Base-by-base conservation (phyloP, 139 green algal genomes). In the Raphidocelis subcapitata region DNA sequence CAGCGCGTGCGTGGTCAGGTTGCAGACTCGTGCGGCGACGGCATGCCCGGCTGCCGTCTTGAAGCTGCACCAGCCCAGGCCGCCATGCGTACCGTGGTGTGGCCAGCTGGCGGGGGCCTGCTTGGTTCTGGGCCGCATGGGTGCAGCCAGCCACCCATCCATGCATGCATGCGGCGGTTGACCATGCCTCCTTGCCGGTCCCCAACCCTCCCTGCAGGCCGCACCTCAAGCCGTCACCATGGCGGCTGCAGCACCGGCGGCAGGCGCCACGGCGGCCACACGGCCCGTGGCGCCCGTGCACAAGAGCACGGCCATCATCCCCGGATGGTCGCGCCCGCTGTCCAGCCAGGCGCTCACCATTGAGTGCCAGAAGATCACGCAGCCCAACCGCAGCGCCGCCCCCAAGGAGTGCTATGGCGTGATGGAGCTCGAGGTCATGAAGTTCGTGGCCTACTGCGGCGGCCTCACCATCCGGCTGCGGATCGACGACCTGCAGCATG, bases 371-470 rank as follows among this genome's bases (percentile, higher is more conserved):
- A 84, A 82, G 35, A 79, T 83, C 3, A 69, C 61, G 24, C 73
- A 90, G 55, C 81, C 76, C 23, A 70, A 54, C 52, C 70, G 75
- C 28, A 63, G 26, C 18, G 55, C 75, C 8, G 31, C 56, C 62
- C 61, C 56, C 21, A 67, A 68, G 37, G 65, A 75, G 37, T 75
- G 69, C 26, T 79, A 80, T 37, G 84, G 67, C 3, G 79, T 90
- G 20, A 73, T 90, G 74, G 84, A 90, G 67, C 79, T 90, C 63
- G 84, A 90, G 74, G 81, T 87, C 5, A 87, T 90, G 84, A 90
- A 87, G 72, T 90, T 84, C 69, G 81, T 87, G 33, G 84, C 81
- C 23, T 90, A 87, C 63, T 90, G 84, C 54, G 84, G 84, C 3
- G 84, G 84, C 2, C 72, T 87, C 23, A 87, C 84, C 3, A 65